These are phyloP conservation scores for Hortiboletus flavorubellus DNA, from an alignment of 768 basidiomycete genomes.

Conservation along the genomic window DNA sequence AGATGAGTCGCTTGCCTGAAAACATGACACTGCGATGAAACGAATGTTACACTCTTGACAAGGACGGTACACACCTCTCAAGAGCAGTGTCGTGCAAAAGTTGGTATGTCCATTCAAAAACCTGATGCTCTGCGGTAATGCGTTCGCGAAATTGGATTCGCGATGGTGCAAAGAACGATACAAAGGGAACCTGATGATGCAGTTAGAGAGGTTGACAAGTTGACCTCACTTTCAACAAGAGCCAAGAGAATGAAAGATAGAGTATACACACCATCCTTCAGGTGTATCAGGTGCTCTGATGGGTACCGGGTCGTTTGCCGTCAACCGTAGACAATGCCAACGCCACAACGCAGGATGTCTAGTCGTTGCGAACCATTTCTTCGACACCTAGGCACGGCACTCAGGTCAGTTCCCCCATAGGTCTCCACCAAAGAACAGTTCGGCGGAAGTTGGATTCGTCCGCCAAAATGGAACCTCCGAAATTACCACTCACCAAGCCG, in stretches of 20 bases:
- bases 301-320: constrained; percentile 66
- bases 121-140: constrained; percentile 68
- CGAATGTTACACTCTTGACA: background rate
- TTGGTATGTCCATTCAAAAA: constrained; percentile 84
- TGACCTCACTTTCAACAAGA: background rate
- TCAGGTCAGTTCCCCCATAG: background rate
- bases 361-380: constrained; percentile 36
- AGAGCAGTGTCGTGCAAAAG: constrained; percentile 79
- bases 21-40: background rate
- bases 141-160: constrained; percentile 78
- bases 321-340: constrained; percentile 70
- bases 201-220: background rate
- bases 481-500: constrained; percentile 27
- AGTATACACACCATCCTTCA: constrained; percentile 63
- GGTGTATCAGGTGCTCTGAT: constrained; percentile 58
- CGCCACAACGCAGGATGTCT: constrained; percentile 75
- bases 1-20: constrained; percentile 73
- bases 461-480: background rate
- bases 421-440: background rate
- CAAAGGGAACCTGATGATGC: constrained; percentile 49
- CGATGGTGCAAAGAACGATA: constrained; percentile 82
- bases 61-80: constrained; percentile 43
- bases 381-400: constrained; percentile 35
- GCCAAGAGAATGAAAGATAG: background rate
- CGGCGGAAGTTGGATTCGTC: background rate